Conservation (phyloP, 208 protist species). For the Trypanosoma platydactyli region DNA sequence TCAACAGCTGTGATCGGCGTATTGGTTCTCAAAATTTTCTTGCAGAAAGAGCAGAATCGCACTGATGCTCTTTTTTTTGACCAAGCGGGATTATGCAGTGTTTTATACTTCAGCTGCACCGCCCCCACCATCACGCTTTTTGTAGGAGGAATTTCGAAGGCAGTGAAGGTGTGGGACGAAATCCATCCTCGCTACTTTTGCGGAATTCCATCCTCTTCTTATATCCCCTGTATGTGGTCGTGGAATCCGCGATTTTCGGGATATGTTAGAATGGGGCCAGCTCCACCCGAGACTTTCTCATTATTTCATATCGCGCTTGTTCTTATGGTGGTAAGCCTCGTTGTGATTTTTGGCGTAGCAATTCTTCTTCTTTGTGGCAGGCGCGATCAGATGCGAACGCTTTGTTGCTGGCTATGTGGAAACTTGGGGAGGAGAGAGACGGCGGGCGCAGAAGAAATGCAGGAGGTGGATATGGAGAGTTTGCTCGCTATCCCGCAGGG, state of each 20-base stretch:
- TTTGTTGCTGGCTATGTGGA: not conserved
- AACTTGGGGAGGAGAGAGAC: not conserved
- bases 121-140: slow-evolving; percentile 7
- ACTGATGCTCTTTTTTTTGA: slow-evolving; percentile 6
- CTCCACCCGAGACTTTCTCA: not conserved
- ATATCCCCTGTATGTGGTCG: slow-evolving; percentile 16
- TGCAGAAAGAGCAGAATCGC: not conserved
- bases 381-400: not conserved
- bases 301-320: not conserved
- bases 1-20: slow-evolving; percentile 1
- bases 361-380: not conserved
- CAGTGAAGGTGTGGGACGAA: slow-evolving; percentile 18
- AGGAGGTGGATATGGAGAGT: not conserved
- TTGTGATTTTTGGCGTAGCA: not conserved
- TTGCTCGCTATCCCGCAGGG: not conserved
- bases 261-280: slow-evolving; percentile 16
- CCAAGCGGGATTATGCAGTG: not conserved
- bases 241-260: not conserved
- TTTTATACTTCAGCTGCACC: slow-evolving; percentile 15
- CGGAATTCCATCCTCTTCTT: not conserved
- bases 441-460: not conserved
- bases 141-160: too few relatives aligned
- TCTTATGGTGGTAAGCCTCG: not conserved
- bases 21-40: not conserved
- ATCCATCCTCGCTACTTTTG: slow-evolving; percentile 12